Base-by-base conservation (phyloP, 2,329 filamentous ascomycete species). In the Aspergillus japonicus region DNA sequence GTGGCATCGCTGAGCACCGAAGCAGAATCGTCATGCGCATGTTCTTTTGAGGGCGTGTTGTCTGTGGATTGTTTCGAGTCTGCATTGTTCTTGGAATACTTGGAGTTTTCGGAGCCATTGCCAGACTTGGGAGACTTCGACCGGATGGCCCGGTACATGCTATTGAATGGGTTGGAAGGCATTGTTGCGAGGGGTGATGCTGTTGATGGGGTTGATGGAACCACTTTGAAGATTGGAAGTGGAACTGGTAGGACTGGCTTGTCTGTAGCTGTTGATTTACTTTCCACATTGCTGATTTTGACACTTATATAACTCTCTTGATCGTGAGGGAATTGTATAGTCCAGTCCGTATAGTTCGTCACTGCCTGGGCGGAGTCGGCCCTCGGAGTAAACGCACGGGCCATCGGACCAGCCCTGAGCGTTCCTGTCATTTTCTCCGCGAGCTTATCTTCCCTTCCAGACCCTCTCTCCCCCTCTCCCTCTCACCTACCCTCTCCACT, bases 1-100 rank as follows among this genome's bases (percentile, higher is more conserved):
- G 42, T 55, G 4, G 52, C 52, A n/a, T 54, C 39, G 19, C 53
- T 55, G 53, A 55, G 42, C 11, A 55, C n/a, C 26, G 53, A 55
- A 5, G 42, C 26, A 6, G 53, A 48, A 4, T 55, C 51, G 14
- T 44, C 33, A 2, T 11, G 14, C 11, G n/a, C 21, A 11, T 10
- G 12, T 14, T 42, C 6, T 0, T 21, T 47, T 4, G n/a, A 31
- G 19, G 42, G 5, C 11, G 21, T 35, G n/a, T n/a, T 7, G 11
- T 48, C 19, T 16, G 26, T 12, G 26, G 6, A 5, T 44, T 44
- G 39, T 19, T 44, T 44, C 14, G 39, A 44, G 16, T 44, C 39
- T 5, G 14, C 42, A 4, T 14, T 14, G 1, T 47, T 55, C 11
- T 8, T 19, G 1, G 1, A 10, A 29, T 10, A 29, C 3, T 29